phyloP scores from a whole-genome alignment of 495 filamentous ascomycete genomes.

The Penicillium longicatenatum region DNA sequence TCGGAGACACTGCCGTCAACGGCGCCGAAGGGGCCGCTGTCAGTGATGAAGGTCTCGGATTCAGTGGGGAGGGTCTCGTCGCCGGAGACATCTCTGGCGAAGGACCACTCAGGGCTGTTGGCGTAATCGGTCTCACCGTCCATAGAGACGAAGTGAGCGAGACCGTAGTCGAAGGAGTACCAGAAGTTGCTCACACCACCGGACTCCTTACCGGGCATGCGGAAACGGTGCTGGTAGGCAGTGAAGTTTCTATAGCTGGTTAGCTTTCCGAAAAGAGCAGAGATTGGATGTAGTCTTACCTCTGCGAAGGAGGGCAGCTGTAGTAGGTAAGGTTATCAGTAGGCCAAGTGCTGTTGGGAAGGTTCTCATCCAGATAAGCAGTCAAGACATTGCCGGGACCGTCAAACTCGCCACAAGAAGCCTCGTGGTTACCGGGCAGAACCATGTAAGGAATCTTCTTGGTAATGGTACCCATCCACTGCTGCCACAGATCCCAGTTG shows the following conservation, averaged over 20 bases:
- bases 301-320: slow-evolving; percentile 55
- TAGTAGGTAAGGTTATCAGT: slow-evolving; percentile 48
- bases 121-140: slow-evolving; percentile 55
- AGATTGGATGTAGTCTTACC: slow-evolving; percentile 20
- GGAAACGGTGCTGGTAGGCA: slow-evolving; percentile 53
- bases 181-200: slow-evolving; percentile 56
- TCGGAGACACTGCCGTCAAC: slow-evolving; percentile 42
- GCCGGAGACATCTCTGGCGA: slow-evolving; percentile 38
- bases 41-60: slow-evolving; percentile 46
- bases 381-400: slow-evolving; percentile 47
- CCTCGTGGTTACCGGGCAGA: slow-evolving; percentile 49
- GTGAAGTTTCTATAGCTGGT: slow-evolving; percentile 48
- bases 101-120: slow-evolving; percentile 44
- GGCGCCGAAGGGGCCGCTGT: slow-evolving; percentile 52
- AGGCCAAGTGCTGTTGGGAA: slow-evolving; percentile 31
- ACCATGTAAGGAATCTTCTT: slow-evolving; percentile 50
- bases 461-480: slow-evolving; percentile 45
- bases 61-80: slow-evolving; percentile 43
- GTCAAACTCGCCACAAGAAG: slow-evolving; percentile 54
- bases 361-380: slow-evolving; percentile 46
- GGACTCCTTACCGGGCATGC: slow-evolving; percentile 49
- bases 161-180: slow-evolving; percentile 61
- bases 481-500: slow-evolving; percentile 54
- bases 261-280: not conserved
- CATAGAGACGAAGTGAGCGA: slow-evolving; percentile 52